A percentile compares a stretch with the other conserved stretches of the same genome.
Conservation (phyloP, 1,284 basidiomycete genomes). For the Trichosporon sp. region DNA sequence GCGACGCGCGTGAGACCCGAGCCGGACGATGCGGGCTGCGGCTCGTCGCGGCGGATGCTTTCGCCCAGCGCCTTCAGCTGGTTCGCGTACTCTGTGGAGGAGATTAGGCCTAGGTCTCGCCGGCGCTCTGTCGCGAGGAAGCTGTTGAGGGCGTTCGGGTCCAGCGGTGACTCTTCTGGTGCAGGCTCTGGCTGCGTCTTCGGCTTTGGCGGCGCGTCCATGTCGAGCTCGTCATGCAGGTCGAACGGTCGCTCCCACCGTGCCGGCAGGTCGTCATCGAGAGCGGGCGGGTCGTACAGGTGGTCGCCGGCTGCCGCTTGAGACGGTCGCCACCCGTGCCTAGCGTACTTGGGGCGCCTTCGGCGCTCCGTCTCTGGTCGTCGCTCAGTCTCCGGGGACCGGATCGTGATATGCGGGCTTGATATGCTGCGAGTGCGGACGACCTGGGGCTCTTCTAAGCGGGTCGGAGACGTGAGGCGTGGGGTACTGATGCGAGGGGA, state of each 20-base stretch:
- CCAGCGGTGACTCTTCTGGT: neutral
- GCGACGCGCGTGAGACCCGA: neutral
- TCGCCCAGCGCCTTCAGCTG: neutral
- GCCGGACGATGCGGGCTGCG: neutral
- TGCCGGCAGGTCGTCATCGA: neutral
- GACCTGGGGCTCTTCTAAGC: neutral
- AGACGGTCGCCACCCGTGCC: neutral
- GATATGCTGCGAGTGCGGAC: neutral
- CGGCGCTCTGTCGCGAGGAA: neutral
- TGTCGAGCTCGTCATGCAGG: neutral
- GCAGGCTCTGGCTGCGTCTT: neutral
- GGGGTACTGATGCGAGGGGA: neutral
- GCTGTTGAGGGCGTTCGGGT: neutral
- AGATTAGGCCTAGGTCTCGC: neutral
- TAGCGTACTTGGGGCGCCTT: neutral
- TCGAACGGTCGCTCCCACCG: neutral
- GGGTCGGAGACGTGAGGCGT: neutral
- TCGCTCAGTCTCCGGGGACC: neutral
- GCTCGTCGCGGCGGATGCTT: neutral
- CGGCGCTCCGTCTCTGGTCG: neutral
- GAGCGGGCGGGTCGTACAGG: neutral
- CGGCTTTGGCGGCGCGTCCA: neutral
- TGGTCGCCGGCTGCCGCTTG: neutral
- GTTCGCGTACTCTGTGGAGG: neutral
- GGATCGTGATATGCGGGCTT: neutral